Base-by-base conservation (phyloP, 1,284 basidiomycete genomes). In the Sanghuangporus weigelae region DNA sequence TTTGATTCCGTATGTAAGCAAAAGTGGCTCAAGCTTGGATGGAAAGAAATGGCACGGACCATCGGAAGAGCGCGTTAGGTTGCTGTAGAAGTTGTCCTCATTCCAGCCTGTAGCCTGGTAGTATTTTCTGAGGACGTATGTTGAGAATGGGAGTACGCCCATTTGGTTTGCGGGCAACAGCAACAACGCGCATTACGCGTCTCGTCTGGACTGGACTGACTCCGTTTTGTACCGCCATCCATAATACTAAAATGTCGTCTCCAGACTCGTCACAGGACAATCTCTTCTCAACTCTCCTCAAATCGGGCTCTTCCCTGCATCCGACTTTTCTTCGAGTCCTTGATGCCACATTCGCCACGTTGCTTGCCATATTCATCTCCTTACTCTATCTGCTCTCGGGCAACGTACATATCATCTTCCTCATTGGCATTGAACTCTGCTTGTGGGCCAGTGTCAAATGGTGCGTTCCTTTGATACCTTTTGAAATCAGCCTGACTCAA, bases 21-120 rank as follows among this genome's bases (percentile, higher is more conserved):
- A 73, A 72, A 16, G 75, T 69, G 31, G 7, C 5, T 50, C 71
- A 69, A 44, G 73, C 73, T 69, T 74, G 71, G 53, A 71, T 73
- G 54, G 19, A 39, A 11, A 36, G 26, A 51, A 59, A 53, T 23
- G 57, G 69, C 36, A 77, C 85, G 66, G 66, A 95, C 93, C 90
- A 77, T 84, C 89, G 0, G 93, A 96, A 42, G 93, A 92, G 49
- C 93, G 84, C 5, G 94, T 98, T 42, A 98, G 73, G 70, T 96
- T 93, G 5, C 91, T 87, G 72, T 95, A 98, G 7, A 96, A 82
- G 72, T 96, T 96, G 76, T 98, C 95, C 74, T 96, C 93, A 72
- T 96, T 96, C 96, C 96, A 98, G 66, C 92, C 92, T 49, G 94
- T 97, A 12, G 87, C 87, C 67, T 85, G 84, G 78, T 95, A 95